These are phyloP conservation scores for Fomitopsis pinicola DNA, from an alignment of 1,284 basidiomycete species.

Conservation along the genomic window DNA sequence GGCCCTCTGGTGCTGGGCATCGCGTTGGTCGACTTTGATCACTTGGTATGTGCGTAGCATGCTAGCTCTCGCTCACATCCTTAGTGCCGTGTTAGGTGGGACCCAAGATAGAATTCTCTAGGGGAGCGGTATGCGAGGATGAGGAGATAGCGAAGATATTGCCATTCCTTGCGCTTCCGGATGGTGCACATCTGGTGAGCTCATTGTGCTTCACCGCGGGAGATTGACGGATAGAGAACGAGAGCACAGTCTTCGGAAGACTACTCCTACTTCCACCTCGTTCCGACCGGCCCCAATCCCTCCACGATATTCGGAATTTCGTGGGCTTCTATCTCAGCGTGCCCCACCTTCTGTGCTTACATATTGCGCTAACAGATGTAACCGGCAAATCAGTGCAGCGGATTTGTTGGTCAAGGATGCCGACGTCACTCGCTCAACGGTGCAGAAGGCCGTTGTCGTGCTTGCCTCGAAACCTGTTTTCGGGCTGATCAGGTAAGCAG, in stretches of 20 bases:
- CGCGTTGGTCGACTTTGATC: slow-evolving; percentile 88
- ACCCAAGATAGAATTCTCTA: slow-evolving; percentile 82
- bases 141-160: slow-evolving; percentile 80
- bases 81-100: slow-evolving; percentile 59
- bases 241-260: slow-evolving; percentile 79
- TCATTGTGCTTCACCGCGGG: neutral
- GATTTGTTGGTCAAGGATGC: slow-evolving; percentile 77
- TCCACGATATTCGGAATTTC: slow-evolving; percentile 93
- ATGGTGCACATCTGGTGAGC: slow-evolving; percentile 88
- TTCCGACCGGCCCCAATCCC: slow-evolving; percentile 63
- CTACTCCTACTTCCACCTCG: slow-evolving; percentile 94
- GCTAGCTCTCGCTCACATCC: slow-evolving; percentile 11
- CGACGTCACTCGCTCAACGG: slow-evolving; percentile 93
- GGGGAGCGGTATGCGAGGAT: slow-evolving; percentile 71
- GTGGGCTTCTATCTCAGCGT: slow-evolving; percentile 36
- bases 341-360: neutral
- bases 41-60: slow-evolving; percentile 52
- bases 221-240: neutral
- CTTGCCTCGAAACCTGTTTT: slow-evolving; percentile 88
- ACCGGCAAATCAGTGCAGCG: slow-evolving; percentile 88
- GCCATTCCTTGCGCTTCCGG: slow-evolving; percentile 96
- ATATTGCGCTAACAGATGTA: slow-evolving; percentile 58
- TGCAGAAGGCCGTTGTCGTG: slow-evolving; percentile 97
- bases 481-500: slow-evolving; percentile 71
- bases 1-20: slow-evolving; percentile 76